A percentile compares a stretch with the other conserved stretches of the same genome.
Evolutionary conservation across 2,329 filamentous ascomycete genomes (phyloP).

Genomic region (Thelonectria olida): DNA sequence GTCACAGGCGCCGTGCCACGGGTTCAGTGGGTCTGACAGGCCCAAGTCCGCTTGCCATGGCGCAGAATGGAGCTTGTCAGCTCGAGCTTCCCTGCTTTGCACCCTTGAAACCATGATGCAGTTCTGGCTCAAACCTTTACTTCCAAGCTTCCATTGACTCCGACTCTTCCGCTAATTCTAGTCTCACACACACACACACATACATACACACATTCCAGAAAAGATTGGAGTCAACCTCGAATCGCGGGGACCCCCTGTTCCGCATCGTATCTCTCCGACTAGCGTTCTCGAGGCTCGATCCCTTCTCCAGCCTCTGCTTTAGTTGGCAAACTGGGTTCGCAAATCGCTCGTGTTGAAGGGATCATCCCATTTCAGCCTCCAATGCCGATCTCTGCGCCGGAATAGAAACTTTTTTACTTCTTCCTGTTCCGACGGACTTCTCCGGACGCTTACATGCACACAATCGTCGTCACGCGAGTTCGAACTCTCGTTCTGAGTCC

Average conservation of each 20-base stretch:
- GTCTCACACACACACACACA: neutral
- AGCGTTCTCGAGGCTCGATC: conserved; percentile 4
- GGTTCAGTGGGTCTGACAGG: neutral
- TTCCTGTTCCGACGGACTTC: neutral
- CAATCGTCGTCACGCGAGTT: no score
- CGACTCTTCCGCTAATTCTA: neutral
- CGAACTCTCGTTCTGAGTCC: no score
- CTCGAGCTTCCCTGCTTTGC: neutral
- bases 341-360: neutral
- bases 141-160: neutral
- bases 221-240: neutral
- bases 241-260: neutral
- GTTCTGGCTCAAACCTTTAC: no score
- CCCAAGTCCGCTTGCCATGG: no score
- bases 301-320: neutral
- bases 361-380: conserved; percentile 4
- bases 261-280: neutral
- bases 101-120: neutral
- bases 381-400: neutral
- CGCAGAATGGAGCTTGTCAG: neutral
- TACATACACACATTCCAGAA: neutral
- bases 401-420: neutral
- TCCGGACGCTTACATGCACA: neutral
- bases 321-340: neutral
- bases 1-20: neutral